A percentile compares a stretch with the other conserved stretches of the same genome.
Evolutionary conservation across 768 basidiomycete genomes (phyloP).

Genomic region (Boletales sp.): DNA sequence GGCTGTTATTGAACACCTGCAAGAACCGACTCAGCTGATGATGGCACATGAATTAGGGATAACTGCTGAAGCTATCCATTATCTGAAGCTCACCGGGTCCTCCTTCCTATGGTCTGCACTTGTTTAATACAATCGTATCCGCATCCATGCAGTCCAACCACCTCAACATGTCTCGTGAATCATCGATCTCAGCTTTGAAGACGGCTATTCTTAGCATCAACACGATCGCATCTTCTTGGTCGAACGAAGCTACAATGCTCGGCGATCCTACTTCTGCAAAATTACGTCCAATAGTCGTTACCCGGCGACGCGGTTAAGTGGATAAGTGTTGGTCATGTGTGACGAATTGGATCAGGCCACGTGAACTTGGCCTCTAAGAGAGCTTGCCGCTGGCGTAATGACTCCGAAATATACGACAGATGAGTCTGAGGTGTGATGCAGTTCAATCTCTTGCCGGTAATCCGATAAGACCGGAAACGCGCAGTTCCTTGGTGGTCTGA

Average conservation of each 20-base stretch:
- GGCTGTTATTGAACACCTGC: conserved; percentile 99
- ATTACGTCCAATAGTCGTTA: conserved; percentile 95
- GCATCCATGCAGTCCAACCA: conserved; percentile 92
- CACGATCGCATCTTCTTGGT: conserved; percentile 96
- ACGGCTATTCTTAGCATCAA: conserved; percentile 98
- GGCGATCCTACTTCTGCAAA: conserved; percentile 98
- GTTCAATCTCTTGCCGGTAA: conserved; percentile 94
- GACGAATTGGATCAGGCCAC: conserved; percentile 96
- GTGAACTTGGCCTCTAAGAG: conserved; percentile 82
- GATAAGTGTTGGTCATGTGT: conserved; percentile 98
- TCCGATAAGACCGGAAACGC: conserved; percentile 96
- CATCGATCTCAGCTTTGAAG: conserved; percentile 99
- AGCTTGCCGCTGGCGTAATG: conserved; percentile 93
- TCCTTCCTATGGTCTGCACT: conserved; percentile 99
- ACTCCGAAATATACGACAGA: conserved; percentile 98
- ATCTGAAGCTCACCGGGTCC: conserved; percentile 92
- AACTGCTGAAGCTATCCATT: conserved; percentile 95
- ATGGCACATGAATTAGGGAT: conserved; percentile 99
- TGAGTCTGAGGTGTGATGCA: conserved; percentile 75
- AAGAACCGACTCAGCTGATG: conserved; percentile 94
- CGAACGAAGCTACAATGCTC: conserved; percentile 88
- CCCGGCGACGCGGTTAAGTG: conserved; percentile 90
- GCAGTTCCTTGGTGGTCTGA: conserved; percentile 99
- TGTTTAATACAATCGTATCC: conserved; percentile 97
- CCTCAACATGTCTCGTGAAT: conserved; percentile 90